These are phyloP conservation scores for Penstemon barbatus DNA, from an alignment of 257 asterid species.

Conservation along the genomic window DNA sequence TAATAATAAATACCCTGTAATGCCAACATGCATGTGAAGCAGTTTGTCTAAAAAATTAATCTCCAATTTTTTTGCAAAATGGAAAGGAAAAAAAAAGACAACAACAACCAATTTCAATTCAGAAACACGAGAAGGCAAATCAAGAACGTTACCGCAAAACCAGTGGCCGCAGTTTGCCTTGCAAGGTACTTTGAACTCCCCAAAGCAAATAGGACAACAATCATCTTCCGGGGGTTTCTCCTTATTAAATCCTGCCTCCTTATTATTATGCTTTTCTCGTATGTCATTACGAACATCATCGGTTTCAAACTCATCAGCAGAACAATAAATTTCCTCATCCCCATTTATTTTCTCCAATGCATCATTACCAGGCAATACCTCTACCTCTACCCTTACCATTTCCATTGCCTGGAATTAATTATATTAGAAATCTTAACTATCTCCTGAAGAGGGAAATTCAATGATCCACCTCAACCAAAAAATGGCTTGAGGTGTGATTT, in stretches of 20 bases:
- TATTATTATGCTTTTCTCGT: neutral
- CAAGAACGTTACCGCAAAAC: slow-evolving; percentile 25
- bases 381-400: neutral
- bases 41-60: neutral
- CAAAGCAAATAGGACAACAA: slow-evolving; percentile 33
- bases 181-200: slow-evolving; percentile 31
- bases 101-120: neutral
- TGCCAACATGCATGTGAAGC: too few relatives aligned
- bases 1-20: neutral
- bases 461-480: too few relatives aligned
- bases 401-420: neutral
- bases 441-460: too few relatives aligned
- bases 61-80: neutral
- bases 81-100: neutral
- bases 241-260: slow-evolving; percentile 16
- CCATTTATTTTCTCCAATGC: neutral
- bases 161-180: slow-evolving; percentile 33
- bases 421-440: too few relatives aligned
- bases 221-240: slow-evolving; percentile 31
- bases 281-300: slow-evolving; percentile 18
- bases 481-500: too few relatives aligned
- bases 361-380: neutral
- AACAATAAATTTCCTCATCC: neutral
- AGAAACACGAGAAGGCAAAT: neutral
- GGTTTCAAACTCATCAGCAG: neutral